Evolutionary conservation across 2,329 filamentous ascomycete species (phyloP).

Genomic region (Grosmannia serpens): DNA sequence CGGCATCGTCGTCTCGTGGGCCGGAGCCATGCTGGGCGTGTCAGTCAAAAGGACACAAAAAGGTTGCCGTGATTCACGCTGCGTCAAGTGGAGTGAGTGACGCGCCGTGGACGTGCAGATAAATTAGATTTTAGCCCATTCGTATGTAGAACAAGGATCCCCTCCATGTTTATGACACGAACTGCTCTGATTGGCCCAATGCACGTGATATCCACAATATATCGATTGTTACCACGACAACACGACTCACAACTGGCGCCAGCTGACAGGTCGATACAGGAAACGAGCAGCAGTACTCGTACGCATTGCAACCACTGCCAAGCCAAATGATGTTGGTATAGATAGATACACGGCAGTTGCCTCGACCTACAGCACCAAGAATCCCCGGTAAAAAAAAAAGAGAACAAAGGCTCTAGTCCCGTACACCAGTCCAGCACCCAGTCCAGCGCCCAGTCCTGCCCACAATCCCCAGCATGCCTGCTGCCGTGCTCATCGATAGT

Average conservation of each 20-base stretch:
- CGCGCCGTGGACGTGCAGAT: background rate
- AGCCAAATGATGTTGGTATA: background rate
- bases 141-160: too few species aligned
- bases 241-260: background rate
- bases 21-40: constrained; percentile 24
- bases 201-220: background rate
- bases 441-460: too few species aligned
- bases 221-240: constrained; percentile 12
- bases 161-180: constrained; percentile 8
- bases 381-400: background rate
- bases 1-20: constrained; percentile 38
- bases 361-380: background rate
- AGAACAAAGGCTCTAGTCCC: background rate
- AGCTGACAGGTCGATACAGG: background rate
- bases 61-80: background rate
- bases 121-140: too few species aligned
- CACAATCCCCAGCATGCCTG: background rate
- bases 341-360: background rate
- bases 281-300: background rate
- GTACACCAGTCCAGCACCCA: too few species aligned
- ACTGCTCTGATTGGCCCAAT: constrained; percentile 5
- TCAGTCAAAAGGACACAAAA: background rate
- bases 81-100: background rate
- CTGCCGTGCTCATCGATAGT: background rate
- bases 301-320: background rate